Base-by-base conservation (phyloP, 2,329 filamentous ascomycete genomes). In the Trichoderma arundinaceum region DNA sequence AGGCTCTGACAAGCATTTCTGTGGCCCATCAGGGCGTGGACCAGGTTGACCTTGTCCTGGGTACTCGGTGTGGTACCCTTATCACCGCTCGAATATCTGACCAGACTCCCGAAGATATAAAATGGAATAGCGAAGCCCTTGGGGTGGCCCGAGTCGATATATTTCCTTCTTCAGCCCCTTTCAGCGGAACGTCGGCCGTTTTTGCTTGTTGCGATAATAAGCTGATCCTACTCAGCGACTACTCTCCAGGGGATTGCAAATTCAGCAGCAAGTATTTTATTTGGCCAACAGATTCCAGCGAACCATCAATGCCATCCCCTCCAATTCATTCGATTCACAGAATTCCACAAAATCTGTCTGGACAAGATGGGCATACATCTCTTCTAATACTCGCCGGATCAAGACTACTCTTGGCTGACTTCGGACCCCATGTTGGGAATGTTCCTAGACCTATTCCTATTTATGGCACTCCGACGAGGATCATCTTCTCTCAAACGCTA, bases 401-500 rank as follows among this genome's bases (percentile, higher is more conserved):
- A 8, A 79, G 78, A 12, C 74, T 90, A 38, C 76, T 88, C 22
- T 72, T 90, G 41, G 81, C 84, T 4, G 82, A 86, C 52, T 72
- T 89, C 51, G 80, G 83, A 64, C 71, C 75, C 6, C 76, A 78
- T 33, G 71, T 78, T 12, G 79, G 80, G 5, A 77, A 81, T 3
- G 81, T 87, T 4, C 83, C 84, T 43, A 80, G 86, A 35, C 79
- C 76, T 22, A 77, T 88, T 3, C 75, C 77, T 0, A 70, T 87
- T 1, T 70, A 77, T 1, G 83, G 83, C 8, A 82, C 82, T 1
- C 85, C 85, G 2, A 76, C 76, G 12, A 82, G 83, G 48, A 70
- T 89, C 1, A 74, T 89, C 4, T 88, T 86, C 71, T 88, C 85
- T 1, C 78, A 81, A 41, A 75, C 75, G 7, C 79, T 87, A 54